These are phyloP conservation scores for Ceratocystis cacaofunesta DNA, from an alignment of 2,329 filamentous ascomycete species.

Conservation along the genomic window DNA sequence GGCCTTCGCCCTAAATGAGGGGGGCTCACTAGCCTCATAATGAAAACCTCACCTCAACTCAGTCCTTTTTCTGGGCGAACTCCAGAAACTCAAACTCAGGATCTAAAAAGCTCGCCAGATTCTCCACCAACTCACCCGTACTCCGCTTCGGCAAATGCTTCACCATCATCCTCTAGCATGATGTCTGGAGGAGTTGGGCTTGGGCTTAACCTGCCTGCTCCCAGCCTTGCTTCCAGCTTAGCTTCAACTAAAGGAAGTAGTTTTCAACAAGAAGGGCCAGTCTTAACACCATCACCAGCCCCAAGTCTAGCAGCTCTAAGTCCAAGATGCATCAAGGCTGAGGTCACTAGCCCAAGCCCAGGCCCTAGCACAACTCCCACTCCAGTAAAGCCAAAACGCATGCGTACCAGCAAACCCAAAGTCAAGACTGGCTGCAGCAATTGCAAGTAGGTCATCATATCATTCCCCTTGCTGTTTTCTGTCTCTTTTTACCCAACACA, in stretches of 20 bases:
- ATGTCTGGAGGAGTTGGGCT: not conserved
- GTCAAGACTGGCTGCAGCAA: slow-evolving; percentile 52
- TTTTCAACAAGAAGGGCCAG: not conserved
- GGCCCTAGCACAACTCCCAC: not conserved
- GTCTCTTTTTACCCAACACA: not conserved
- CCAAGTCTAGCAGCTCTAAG: not conserved
- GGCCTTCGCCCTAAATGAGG: not conserved
- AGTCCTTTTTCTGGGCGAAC: not conserved
- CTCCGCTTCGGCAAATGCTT: no score
- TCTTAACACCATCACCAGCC: not conserved
- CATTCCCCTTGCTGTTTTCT: not conserved
- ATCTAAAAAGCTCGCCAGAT: not conserved
- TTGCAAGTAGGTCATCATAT: slow-evolving; percentile 44
- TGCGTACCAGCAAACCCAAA: slow-evolving; percentile 42
- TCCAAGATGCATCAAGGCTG: no score
- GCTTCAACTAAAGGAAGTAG: not conserved
- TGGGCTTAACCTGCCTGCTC: not conserved
- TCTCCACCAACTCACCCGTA: not conserved
- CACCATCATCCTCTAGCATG: not conserved
- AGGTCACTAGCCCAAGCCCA: not conserved
- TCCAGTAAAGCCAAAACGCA: slow-evolving; percentile 26
- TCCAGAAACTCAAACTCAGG: not conserved
- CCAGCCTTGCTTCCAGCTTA: not conserved
- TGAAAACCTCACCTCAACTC: not conserved
- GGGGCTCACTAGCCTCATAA: not conserved